Percentiles rank a stretch among this genome's conserved stretches.
Evolutionary conservation across 805 yeast genomes (phyloP).

Genomic region (Tetrapisispora fleetii): DNA sequence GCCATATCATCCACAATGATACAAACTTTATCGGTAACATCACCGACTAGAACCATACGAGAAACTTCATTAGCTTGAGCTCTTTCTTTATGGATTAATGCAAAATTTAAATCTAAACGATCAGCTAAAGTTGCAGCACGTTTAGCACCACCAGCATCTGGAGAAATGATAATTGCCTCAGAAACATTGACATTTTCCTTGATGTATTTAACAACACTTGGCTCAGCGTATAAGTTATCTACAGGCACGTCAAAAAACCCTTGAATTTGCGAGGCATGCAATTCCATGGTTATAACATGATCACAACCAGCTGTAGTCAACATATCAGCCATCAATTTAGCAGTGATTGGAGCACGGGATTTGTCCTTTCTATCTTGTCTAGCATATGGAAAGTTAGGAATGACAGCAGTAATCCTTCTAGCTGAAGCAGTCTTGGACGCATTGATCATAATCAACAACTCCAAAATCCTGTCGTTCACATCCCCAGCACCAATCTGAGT

Average conservation of each 20-base stretch:
- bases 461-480: conserved; percentile 80
- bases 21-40: conserved; percentile 74
- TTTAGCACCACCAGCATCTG: conserved; percentile 99
- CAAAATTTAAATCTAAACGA: conserved; percentile 82
- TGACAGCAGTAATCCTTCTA: conserved; percentile 83
- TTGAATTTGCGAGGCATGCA: conserved; percentile 96
- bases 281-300: conserved; percentile 92
- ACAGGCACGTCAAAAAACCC: conserved; percentile 95
- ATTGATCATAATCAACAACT: conserved; percentile 77
- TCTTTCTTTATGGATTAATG: conserved; percentile 93
- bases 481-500: conserved; percentile 81
- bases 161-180: conserved; percentile 76
- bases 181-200: conserved; percentile 47
- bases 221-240: conserved; percentile 92
- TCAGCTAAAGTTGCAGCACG: conserved; percentile 94
- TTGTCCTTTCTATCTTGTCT: conserved; percentile 96
- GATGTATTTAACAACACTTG: conserved; percentile 75
- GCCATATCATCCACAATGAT: conserved; percentile 95
- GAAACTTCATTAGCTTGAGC: conserved; percentile 92
- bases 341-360: conserved; percentile 92
- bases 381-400: conserved; percentile 94
- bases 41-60: conserved; percentile 93
- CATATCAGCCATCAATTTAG: conserved; percentile 85
- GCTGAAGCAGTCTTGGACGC: conserved; percentile 97
- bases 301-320: conserved; percentile 89